Conservation (phyloP, 225 moss, liverwort and hornwort species). For the Marchantia paleacea region DNA sequence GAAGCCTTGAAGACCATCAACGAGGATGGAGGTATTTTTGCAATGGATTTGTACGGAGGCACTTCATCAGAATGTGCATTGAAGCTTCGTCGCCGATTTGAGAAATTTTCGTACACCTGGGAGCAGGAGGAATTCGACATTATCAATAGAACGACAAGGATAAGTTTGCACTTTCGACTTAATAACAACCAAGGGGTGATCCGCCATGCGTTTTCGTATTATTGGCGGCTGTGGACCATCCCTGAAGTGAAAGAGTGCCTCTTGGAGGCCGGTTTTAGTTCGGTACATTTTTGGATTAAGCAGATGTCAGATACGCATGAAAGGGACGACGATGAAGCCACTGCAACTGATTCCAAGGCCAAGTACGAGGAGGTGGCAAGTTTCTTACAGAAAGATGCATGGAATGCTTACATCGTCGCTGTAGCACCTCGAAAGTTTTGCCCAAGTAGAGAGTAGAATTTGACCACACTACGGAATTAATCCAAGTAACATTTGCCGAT, state of each 20-base stretch:
- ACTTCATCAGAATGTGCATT: conserved; percentile 49
- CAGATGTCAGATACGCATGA: conserved; percentile 44
- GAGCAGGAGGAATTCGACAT: conserved; percentile 61
- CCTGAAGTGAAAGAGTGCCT: conserved; percentile 54
- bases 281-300: conserved; percentile 49
- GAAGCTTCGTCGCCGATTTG: conserved; percentile 47
- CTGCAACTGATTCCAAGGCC: conserved; percentile 8
- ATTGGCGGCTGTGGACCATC: conserved; percentile 58
- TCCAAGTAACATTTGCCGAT: no score
- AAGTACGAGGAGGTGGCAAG: conserved; percentile 43
- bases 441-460: neutral
- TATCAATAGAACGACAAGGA: conserved; percentile 42
- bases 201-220: conserved; percentile 50
- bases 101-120: conserved; percentile 50
- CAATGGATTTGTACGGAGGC: conserved; percentile 58
- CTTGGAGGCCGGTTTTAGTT: conserved; percentile 44
- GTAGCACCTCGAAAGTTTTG: conserved; percentile 19
- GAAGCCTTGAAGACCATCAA: conserved; percentile 33
- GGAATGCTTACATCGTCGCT: conserved; percentile 59
- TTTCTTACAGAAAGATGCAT: conserved; percentile 50
- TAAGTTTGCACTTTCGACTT: conserved; percentile 51
- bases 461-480: no score
- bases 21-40: conserved; percentile 48
- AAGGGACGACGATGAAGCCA: conserved; percentile 19
- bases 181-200: conserved; percentile 47